Percentiles rank a stretch among this genome's conserved stretches.
phyloP scores from a whole-genome alignment of 208 protist species.

The Leishmania martiniquensis region DNA sequence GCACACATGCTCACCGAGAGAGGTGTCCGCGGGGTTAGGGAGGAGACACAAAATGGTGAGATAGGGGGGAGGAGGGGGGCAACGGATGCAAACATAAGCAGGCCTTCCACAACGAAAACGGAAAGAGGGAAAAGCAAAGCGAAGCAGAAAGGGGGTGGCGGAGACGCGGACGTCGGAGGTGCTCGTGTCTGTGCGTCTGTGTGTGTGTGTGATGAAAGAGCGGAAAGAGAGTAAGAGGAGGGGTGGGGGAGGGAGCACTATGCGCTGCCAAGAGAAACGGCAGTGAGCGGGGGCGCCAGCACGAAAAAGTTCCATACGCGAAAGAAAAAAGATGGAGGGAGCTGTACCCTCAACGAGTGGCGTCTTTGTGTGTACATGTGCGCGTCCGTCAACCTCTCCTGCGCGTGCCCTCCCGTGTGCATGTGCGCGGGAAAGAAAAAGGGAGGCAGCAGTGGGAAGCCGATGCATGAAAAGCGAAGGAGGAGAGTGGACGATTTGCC shows the following conservation, averaged over 20 bases:
- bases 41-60: not conserved
- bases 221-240: not conserved
- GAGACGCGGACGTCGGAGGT: too few relatives aligned
- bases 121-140: not conserved
- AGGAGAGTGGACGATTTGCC: not conserved
- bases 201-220: too few relatives aligned
- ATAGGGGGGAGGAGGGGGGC: not conserved
- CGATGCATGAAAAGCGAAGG: too few relatives aligned
- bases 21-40: too few relatives aligned
- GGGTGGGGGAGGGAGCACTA: not conserved
- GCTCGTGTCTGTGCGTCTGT: too few relatives aligned
- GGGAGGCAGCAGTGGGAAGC: too few relatives aligned
- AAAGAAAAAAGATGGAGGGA: not conserved
- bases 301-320: not conserved
- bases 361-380: not conserved
- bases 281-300: not conserved
- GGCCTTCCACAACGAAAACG: not conserved
- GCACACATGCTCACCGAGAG: not conserved
- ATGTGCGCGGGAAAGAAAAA: not conserved
- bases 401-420: not conserved
- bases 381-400: not conserved
- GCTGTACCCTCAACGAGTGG: not conserved
- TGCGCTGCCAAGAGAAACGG: not conserved
- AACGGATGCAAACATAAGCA: too few relatives aligned
- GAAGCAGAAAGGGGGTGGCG: not conserved